phyloP scores from a whole-genome alignment of 2,329 filamentous ascomycete species.

The Diaporthe australafricana region DNA sequence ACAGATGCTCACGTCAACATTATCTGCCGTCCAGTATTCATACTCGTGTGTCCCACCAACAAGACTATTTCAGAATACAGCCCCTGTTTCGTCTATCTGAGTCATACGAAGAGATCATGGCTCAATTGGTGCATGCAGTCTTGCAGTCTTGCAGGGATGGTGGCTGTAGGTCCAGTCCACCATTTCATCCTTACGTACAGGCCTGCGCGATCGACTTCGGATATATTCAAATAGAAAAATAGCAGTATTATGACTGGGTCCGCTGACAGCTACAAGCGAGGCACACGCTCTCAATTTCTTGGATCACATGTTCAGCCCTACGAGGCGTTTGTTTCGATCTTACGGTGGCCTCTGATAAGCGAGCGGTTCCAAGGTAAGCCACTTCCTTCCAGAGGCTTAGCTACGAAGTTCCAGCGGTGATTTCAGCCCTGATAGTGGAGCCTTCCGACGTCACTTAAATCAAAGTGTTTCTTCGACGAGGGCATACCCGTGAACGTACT shows the following conservation, averaged over 20 bases:
- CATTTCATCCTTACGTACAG: not conserved
- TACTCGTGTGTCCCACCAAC: not conserved
- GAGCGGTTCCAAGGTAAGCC: slow-evolving; percentile 1
- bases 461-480: not conserved
- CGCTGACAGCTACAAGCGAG: not conserved
- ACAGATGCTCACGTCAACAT: slow-evolving; percentile 2
- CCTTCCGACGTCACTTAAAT: not conserved
- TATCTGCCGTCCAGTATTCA: not conserved
- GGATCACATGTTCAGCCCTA: slow-evolving; percentile 25
- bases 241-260: not conserved
- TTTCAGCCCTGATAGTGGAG: slow-evolving; percentile 27
- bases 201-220: not conserved
- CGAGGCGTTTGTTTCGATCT: slow-evolving; percentile 9
- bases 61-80: not conserved
- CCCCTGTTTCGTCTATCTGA: not conserved
- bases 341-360: slow-evolving; percentile 16
- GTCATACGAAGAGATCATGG: not conserved
- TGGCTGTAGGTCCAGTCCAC: not conserved
- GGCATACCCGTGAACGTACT: not conserved
- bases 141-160: not conserved
- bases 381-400: slow-evolving; percentile 21
- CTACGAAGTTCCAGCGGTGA: not conserved
- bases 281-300: not conserved
- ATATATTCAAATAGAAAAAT: not conserved
- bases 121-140: not conserved